Evolutionary conservation across 257 asterid species (phyloP), one percentile per base, ranked within the genome.

Genomic region (Ehretia macrophylla): DNA sequence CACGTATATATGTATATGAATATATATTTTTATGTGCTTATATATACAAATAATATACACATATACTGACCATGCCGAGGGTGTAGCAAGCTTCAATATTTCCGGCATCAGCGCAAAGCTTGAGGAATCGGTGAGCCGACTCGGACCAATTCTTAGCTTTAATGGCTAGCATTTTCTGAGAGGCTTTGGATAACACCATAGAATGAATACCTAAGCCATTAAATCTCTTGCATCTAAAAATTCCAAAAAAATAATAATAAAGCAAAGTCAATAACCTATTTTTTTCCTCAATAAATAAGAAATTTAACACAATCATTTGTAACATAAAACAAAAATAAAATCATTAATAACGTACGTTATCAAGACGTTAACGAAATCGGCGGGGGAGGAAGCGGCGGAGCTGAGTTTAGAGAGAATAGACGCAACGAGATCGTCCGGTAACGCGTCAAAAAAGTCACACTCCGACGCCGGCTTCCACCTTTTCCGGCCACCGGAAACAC

Each of bases 131-230:
- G 63, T 91, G 96, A 68, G 90, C 77, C 12, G 84, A 71, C 42
- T 83, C 95, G 37, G 96, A 85, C 98, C 98, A 85, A 50, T 77
- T 82, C 1, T 60, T 51, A 4, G 95, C 94, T 69, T 77, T 82
- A 1, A 91, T 67, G 0, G 90, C 76, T 5, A 88, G 47, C 75
- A 81, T 71, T 58, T 67, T 71, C 61, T 37, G 72, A 8, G 92
- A 79, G 1, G 95, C 85, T 62, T 72, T 85, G n/a, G 90, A 74
- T 59, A 91, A 60, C 4, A 88, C 98, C 27, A 69, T 22, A 5
- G 94, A 69, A 58, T 69, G 66, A 1, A 77, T 70, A 4, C 84
- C 90, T 70, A 91, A 76, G 59, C 78, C 85, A 4, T 84, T 81
- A 0, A 91, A 55, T 38, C 94, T 80, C 58, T 77, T 91, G 77